Evolutionary conservation across 106 monocot genomes (phyloP).

Genomic region (Acanthochlamys bracteata): DNA sequence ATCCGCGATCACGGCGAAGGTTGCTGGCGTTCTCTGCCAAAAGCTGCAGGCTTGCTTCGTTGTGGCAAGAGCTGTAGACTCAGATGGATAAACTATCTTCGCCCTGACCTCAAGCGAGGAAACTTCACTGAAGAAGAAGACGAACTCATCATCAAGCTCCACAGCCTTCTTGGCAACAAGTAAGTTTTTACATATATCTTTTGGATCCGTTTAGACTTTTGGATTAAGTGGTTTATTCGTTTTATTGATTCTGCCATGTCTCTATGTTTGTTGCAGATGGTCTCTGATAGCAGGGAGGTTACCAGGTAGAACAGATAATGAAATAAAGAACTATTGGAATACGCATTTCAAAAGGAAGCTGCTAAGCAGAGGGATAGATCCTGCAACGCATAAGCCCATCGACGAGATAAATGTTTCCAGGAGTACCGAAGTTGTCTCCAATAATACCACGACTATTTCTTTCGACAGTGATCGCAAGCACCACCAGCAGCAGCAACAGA

Average conservation of each 20-base stretch:
- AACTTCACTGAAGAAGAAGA: slow-evolving; percentile 75
- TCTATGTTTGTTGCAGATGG: slow-evolving; percentile 27
- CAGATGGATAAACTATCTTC: slow-evolving; percentile 87
- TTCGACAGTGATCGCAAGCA: no score
- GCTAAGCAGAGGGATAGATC: slow-evolving; percentile 45
- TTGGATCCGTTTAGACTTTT: no score
- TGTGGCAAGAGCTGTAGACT: slow-evolving; percentile 88
- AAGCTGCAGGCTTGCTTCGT: slow-evolving; percentile 52
- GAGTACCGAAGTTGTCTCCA: no score
- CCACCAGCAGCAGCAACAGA: no score
- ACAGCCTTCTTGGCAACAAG: slow-evolving; percentile 71
- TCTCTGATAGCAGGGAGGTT: slow-evolving; percentile 53
- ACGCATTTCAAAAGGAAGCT: slow-evolving; percentile 62
- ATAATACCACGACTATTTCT: no score
- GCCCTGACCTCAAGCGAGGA: slow-evolving; percentile 77
- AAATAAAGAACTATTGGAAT: slow-evolving; percentile 79
- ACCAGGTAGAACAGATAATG: slow-evolving; percentile 59
- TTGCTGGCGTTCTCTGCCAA: slow-evolving; percentile 43
- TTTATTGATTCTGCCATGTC: not conserved
- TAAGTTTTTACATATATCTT: slow-evolving; percentile 5
- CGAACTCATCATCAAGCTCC: slow-evolving; percentile 71
- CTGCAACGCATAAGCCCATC: slow-evolving; percentile 42
- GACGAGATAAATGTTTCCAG: slow-evolving; percentile 4
- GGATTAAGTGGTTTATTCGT: no score
- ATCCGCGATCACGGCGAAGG: slow-evolving; percentile 39